These are phyloP conservation scores for Sporisorium iseilematis-ciliati DNA, from an alignment of 1,284 basidiomycete genomes.

Conservation along the genomic window DNA sequence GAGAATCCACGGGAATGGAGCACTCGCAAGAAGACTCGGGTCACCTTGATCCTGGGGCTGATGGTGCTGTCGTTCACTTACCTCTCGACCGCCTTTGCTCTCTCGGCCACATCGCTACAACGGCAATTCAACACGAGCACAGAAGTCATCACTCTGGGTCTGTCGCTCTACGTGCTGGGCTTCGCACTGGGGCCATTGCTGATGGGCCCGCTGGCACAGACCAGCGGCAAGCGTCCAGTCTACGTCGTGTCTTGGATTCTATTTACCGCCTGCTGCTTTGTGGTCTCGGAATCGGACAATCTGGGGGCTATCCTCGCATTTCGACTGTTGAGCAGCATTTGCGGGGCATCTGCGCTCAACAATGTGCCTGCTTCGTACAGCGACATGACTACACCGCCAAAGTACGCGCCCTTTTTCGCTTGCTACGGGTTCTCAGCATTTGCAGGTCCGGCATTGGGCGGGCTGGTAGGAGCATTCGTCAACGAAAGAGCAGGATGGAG, in stretches of 20 bases:
- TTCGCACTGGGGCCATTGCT: slow-evolving; percentile 44
- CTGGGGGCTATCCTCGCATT: slow-evolving; percentile 64
- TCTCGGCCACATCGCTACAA: slow-evolving; percentile 30
- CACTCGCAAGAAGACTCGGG: slow-evolving; percentile 29
- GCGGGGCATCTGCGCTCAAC: slow-evolving; percentile 48
- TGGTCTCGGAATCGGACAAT: slow-evolving; percentile 58
- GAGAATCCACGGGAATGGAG: slow-evolving; percentile 41
- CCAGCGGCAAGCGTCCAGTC: slow-evolving; percentile 44
- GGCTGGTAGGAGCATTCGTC: slow-evolving; percentile 41
- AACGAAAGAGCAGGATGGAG: slow-evolving; percentile 43
- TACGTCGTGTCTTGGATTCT: slow-evolving; percentile 41
- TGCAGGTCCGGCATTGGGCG: slow-evolving; percentile 36
- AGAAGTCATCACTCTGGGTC: slow-evolving; percentile 39
- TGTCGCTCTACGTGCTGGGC: slow-evolving; percentile 39
- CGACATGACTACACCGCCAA: slow-evolving; percentile 34
- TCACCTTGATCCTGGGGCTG: slow-evolving; percentile 31
- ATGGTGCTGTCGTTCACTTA: slow-evolving; percentile 49
- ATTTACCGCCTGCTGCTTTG: slow-evolving; percentile 52
- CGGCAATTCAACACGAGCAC: slow-evolving; percentile 26
- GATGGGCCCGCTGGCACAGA: slow-evolving; percentile 42
- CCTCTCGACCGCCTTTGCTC: slow-evolving; percentile 39
- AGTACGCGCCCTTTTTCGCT: slow-evolving; percentile 27
- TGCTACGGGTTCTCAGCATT: slow-evolving; percentile 50
- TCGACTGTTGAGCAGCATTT: slow-evolving; percentile 62
- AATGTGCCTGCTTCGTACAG: slow-evolving; percentile 44